Percentiles rank a stretch among this genome's conserved stretches.
Evolutionary conservation across 306 rosid genomes (phyloP).

Genomic region (Oxytropis ochrocephala): DNA sequence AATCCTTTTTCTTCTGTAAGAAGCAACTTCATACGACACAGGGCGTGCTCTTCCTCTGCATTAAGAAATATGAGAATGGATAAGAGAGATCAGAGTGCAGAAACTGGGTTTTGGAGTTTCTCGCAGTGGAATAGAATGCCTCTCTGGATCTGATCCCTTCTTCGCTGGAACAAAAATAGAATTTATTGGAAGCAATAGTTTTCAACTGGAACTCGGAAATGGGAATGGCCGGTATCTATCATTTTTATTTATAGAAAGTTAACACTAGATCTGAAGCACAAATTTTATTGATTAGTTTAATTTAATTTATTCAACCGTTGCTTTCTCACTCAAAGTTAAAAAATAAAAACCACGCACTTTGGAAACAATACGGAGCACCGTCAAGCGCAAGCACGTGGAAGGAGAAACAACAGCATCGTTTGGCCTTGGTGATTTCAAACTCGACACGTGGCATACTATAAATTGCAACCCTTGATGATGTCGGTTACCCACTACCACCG

Average conservation of each 20-base stretch:
- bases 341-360: constrained; percentile 15
- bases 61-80: not conserved
- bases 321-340: constrained; percentile 10
- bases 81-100: not conserved
- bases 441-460: constrained; percentile 24
- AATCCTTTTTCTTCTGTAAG: not conserved
- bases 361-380: not conserved
- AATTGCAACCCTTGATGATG: not conserved
- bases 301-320: not conserved
- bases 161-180: not conserved
- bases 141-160: constrained; percentile 29
- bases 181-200: not conserved
- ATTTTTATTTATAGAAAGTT: constrained; percentile 23
- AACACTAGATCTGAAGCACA: constrained; percentile 21
- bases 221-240: not conserved
- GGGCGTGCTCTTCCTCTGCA: not conserved
- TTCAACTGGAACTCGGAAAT: not conserved
- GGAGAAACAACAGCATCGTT: not conserved
- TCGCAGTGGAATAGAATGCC: not conserved
- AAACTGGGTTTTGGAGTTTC: constrained; percentile 12
- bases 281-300: not conserved
- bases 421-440: not conserved
- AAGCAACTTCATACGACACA: not conserved
- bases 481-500: constrained; percentile 17
- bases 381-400: not conserved